Conservation (phyloP, 352 stramenopile genomes). For the Phytopythium montanum region DNA sequence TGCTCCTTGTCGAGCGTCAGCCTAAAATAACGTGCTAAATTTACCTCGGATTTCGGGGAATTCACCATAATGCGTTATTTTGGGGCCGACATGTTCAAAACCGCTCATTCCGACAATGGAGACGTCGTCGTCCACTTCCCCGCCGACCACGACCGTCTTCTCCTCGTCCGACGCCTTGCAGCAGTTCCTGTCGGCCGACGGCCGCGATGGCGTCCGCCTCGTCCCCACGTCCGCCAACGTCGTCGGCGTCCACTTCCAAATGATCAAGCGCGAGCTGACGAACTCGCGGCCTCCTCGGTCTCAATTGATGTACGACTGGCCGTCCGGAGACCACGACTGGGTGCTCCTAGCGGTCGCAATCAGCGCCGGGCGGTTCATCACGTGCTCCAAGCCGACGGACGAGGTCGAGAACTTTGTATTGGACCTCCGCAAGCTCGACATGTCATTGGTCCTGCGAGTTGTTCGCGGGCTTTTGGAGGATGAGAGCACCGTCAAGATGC, state of each 20-base stretch:
- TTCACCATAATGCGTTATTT: neutral
- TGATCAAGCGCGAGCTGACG: neutral
- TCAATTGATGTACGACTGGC: neutral
- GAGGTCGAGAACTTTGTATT: constrained; percentile 2
- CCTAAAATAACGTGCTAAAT: too few relatives aligned
- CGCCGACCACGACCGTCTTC: neutral
- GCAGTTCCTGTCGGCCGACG: constrained; percentile 1
- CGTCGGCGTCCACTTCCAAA: constrained; percentile 2
- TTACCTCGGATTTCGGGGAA: too few relatives aligned
- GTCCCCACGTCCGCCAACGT: neutral
- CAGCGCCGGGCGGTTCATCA: neutral
- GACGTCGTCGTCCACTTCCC: neutral
- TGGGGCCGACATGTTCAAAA: neutral
- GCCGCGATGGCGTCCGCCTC: neutral
- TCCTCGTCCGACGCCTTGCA: neutral
- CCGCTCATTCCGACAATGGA: neutral
- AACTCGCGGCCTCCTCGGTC: neutral
- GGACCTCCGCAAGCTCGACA: neutral
- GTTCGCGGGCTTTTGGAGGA: neutral
- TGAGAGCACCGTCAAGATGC: neutral
- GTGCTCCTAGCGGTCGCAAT: neutral
- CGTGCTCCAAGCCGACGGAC: neutral
- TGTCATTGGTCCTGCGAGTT: neutral
- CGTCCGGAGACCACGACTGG: neutral
- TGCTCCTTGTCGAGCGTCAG: neutral